Conservation (phyloP, 129 eudicot genomes). For the Flaveria linearis region DNA sequence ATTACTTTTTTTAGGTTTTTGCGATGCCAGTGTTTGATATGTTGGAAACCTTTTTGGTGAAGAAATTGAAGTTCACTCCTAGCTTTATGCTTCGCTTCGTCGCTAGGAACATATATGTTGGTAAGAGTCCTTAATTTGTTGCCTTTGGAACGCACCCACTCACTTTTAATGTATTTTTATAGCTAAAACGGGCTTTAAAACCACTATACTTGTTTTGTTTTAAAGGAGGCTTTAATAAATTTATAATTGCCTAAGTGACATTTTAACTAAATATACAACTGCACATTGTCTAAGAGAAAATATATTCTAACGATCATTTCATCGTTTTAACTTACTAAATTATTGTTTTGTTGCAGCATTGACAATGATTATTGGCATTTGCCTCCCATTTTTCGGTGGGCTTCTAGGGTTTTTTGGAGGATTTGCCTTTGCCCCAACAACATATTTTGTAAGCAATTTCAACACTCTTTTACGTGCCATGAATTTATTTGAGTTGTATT, state of each 20-base stretch:
- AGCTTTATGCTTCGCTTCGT: constrained; percentile 52
- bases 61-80: constrained; percentile 58
- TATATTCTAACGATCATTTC: background rate
- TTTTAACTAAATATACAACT: too few species aligned
- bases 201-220: too few species aligned
- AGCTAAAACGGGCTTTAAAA: too few species aligned
- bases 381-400: constrained; percentile 67
- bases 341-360: constrained; percentile 41
- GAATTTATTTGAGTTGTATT: background rate
- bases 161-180: too few species aligned
- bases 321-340: background rate
- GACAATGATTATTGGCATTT: constrained; percentile 59
- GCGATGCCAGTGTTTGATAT: constrained; percentile 90
- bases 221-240: too few species aligned
- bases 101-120: constrained; percentile 61
- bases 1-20: constrained; percentile 42
- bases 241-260: too few species aligned
- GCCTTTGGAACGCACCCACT: too few species aligned
- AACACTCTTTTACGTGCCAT: background rate
- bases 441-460: constrained; percentile 54
- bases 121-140: constrained; percentile 17
- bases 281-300: too few species aligned
- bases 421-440: constrained; percentile 72
- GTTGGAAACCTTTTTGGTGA: constrained; percentile 69
- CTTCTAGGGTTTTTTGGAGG: constrained; percentile 75